phyloP scores from a whole-genome alignment of 2,329 filamentous ascomycete genomes.

The Escovopsis sp. region DNA sequence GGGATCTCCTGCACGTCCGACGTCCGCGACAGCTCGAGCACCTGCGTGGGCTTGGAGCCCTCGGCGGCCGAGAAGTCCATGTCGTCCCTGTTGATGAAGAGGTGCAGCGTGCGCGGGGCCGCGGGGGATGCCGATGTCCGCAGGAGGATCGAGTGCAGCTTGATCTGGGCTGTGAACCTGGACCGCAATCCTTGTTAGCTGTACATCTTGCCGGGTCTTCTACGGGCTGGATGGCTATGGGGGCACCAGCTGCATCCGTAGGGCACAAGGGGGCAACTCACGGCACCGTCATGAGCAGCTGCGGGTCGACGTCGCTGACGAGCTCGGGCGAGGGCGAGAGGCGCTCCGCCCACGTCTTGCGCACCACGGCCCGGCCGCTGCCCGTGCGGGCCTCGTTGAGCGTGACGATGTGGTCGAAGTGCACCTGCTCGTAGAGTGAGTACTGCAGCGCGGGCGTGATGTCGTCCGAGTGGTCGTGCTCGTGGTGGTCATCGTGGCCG shows the following conservation, averaged over 20 bases:
- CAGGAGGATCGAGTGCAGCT: slow-evolving; percentile 77
- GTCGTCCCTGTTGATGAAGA: slow-evolving; percentile 77
- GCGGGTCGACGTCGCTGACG: slow-evolving; percentile 76
- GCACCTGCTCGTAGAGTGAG: slow-evolving; percentile 82
- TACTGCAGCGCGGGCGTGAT: slow-evolving; percentile 81
- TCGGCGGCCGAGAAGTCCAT: slow-evolving; percentile 70
- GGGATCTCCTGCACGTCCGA: slow-evolving; percentile 75
- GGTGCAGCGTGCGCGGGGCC: slow-evolving; percentile 69
- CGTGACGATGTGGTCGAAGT: slow-evolving; percentile 72
- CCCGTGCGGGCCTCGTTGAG: slow-evolving; percentile 64
- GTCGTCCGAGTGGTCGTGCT: slow-evolving; percentile 83
- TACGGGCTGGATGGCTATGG: too few species aligned
- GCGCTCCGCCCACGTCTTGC: slow-evolving; percentile 85
- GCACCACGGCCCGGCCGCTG: slow-evolving; percentile 59
- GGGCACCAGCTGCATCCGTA: too few species aligned
- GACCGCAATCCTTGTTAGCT: slow-evolving; percentile 20
- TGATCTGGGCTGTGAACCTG: slow-evolving; percentile 87
- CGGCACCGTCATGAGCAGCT: slow-evolving; percentile 87
- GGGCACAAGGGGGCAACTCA: slow-evolving; percentile 29
- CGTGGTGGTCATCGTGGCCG: slow-evolving; percentile 40
- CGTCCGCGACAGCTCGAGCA: slow-evolving; percentile 62
- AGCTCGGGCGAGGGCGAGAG: slow-evolving; percentile 59
- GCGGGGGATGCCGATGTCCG: slow-evolving; percentile 57
- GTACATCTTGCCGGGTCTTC: too few species aligned
- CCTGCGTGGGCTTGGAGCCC: slow-evolving; percentile 57